Percentiles rank a stretch among this genome's conserved stretches.
Evolutionary conservation across 2,329 filamentous ascomycete genomes (phyloP).

Genomic region (Neonectria punicea): DNA sequence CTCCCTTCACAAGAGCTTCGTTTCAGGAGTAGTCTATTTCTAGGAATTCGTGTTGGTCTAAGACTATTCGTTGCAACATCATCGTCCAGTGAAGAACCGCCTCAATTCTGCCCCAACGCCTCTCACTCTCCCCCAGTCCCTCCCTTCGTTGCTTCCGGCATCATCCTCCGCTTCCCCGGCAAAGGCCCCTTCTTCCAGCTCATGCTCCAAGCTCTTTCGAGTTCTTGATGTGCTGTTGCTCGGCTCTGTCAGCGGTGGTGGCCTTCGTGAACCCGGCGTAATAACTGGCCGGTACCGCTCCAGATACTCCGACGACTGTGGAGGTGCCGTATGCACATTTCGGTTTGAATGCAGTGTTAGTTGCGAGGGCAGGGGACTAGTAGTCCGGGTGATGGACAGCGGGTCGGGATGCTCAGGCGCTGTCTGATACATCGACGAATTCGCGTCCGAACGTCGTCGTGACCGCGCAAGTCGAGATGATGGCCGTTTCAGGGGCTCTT

Average conservation of each 20-base stretch:
- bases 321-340: slow-evolving; percentile 19
- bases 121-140: slow-evolving; percentile 28
- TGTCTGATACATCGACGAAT: slow-evolving; percentile 44
- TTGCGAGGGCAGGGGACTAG: slow-evolving; percentile 31
- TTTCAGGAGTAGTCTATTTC: not conserved
- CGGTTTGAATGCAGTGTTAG: slow-evolving; percentile 31
- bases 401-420: slow-evolving; percentile 44
- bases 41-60: not conserved
- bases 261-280: not conserved
- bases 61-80: slow-evolving; percentile 5
- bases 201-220: slow-evolving; percentile 24
- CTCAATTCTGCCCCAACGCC: slow-evolving; percentile 39
- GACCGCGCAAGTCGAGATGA: slow-evolving; percentile 47
- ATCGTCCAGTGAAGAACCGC: slow-evolving; percentile 38
- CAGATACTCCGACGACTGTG: slow-evolving; percentile 49
- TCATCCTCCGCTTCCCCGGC: slow-evolving; percentile 3
- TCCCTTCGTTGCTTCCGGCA: not conserved
- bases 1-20: not conserved
- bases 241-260: not conserved
- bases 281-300: slow-evolving; percentile 45
- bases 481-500: slow-evolving; percentile 54
- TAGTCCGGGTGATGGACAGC: slow-evolving; percentile 17
- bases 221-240: not conserved
- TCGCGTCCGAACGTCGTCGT: slow-evolving; percentile 33
- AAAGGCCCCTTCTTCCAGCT: slow-evolving; percentile 10